Conservation (phyloP, 179 eudicot genomes). For the Amaranthus tricolor region DNA sequence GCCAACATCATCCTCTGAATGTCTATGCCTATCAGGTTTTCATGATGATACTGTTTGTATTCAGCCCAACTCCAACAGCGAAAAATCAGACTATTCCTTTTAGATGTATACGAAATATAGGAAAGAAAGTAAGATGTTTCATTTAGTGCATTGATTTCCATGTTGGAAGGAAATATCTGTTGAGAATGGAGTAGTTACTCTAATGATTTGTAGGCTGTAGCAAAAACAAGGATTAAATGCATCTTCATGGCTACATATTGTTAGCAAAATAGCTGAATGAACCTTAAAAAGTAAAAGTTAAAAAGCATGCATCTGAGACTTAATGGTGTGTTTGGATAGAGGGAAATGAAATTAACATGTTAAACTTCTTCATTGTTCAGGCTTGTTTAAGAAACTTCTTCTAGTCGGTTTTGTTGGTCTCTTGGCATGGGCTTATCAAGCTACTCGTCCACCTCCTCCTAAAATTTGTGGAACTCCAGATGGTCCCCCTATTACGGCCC, state of each 20-base stretch:
- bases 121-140: not conserved
- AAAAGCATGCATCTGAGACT: not conserved
- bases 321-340: too few species aligned
- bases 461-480: conserved; percentile 33
- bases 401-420: conserved; percentile 29
- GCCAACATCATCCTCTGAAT: not conserved
- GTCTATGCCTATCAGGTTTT: not conserved
- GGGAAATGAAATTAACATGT: too few species aligned
- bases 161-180: not conserved
- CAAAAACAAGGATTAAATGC: not conserved
- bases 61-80: not conserved
- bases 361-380: conserved; percentile 8
- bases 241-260: not conserved
- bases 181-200: not conserved
- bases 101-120: not conserved
- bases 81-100: not conserved
- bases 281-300: not conserved
- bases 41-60: not conserved
- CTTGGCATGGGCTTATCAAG: conserved; percentile 32
- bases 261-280: not conserved
- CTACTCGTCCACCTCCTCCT: conserved; percentile 35
- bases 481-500: conserved; percentile 34
- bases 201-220: not conserved
- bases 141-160: not conserved
- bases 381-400: conserved; percentile 28